Percentiles rank a stretch among this genome's conserved stretches.
phyloP scores from a whole-genome alignment of 768 basidiomycete species.

The Calocybe gangraenosa region DNA sequence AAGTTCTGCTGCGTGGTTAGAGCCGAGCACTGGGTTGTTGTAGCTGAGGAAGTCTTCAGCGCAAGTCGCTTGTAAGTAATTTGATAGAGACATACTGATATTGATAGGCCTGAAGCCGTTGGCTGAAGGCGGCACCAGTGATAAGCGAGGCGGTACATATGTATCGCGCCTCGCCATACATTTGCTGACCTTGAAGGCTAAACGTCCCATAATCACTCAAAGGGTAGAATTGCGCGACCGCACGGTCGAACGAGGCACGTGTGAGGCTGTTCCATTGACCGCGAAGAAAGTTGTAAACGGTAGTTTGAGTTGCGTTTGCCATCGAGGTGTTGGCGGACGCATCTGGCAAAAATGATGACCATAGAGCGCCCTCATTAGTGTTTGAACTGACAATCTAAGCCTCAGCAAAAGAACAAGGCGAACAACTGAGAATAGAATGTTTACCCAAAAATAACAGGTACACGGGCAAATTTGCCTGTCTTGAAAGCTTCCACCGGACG shows the following conservation, averaged over 20 bases:
- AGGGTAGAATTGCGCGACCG: slow-evolving; percentile 30
- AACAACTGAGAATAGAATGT: background rate
- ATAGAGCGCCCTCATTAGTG: slow-evolving; percentile 37
- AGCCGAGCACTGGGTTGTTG: slow-evolving; percentile 36
- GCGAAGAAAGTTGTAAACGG: slow-evolving; percentile 36
- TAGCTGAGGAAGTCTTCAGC: slow-evolving; percentile 23
- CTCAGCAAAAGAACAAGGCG: background rate
- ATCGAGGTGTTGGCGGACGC: slow-evolving; percentile 34
- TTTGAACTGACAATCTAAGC: slow-evolving; percentile 25
- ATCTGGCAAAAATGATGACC: slow-evolving; percentile 31
- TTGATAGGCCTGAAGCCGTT: slow-evolving; percentile 25
- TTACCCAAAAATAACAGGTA: slow-evolving; percentile 38
- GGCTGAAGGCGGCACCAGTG: slow-evolving; percentile 19
- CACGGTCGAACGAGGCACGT: slow-evolving; percentile 23
- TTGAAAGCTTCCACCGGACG: slow-evolving; percentile 36
- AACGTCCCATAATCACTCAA: slow-evolving; percentile 28
- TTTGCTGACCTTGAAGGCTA: slow-evolving; percentile 37
- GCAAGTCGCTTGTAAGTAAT: background rate
- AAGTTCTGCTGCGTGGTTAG: slow-evolving; percentile 33
- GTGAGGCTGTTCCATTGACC: slow-evolving; percentile 35
- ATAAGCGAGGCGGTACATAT: slow-evolving; percentile 39
- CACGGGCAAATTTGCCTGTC: slow-evolving; percentile 30
- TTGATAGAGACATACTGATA: slow-evolving; percentile 28
- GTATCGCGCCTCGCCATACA: slow-evolving; percentile 42
- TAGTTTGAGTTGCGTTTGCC: slow-evolving; percentile 31